These are phyloP conservation scores for Spathaspora jeffriesii DNA, from an alignment of 1,139 yeast species.

Conservation along the genomic window DNA sequence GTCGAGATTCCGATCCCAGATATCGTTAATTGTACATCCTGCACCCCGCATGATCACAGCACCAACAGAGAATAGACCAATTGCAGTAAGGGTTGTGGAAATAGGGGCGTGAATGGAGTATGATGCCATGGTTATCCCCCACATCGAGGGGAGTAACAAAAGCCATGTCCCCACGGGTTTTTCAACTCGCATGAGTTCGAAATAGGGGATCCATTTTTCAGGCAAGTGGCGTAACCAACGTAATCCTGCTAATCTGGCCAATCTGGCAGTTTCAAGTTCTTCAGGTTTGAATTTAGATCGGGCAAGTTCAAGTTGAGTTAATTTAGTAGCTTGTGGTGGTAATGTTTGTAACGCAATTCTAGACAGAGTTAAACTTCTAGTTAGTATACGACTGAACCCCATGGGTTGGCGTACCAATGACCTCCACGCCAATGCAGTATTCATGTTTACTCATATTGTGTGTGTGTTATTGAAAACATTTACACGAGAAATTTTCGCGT, in stretches of 20 bases:
- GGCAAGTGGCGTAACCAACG: slow-evolving; percentile 71
- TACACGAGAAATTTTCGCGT: neutral
- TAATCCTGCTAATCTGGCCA: slow-evolving; percentile 56
- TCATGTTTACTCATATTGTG: neutral
- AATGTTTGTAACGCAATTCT: neutral
- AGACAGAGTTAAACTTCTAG: neutral
- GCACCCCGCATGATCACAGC: slow-evolving; percentile 95
- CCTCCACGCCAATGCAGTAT: slow-evolving; percentile 1
- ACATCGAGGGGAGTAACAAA: slow-evolving; percentile 73
- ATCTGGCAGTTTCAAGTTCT: slow-evolving; percentile 57
- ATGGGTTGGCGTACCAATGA: slow-evolving; percentile 1
- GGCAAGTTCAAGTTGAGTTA: slow-evolving; percentile 11
- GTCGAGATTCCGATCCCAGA: slow-evolving; percentile 82
- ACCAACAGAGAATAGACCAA: slow-evolving; percentile 76
- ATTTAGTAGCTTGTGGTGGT: slow-evolving; percentile 1
- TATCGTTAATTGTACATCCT: slow-evolving; percentile 94
- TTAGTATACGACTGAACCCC: neutral
- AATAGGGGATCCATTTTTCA: slow-evolving; percentile 77
- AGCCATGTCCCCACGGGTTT: slow-evolving; percentile 94
- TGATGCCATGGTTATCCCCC: slow-evolving; percentile 90
- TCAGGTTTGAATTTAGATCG: slow-evolving; percentile 44
- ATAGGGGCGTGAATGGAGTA: slow-evolving; percentile 69
- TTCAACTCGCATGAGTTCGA: slow-evolving; percentile 87
- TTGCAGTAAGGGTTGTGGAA: slow-evolving; percentile 55
- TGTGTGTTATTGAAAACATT: neutral